Conservation (phyloP, 1,284 basidiomycete species). For the Cryptococcus sp. region DNA sequence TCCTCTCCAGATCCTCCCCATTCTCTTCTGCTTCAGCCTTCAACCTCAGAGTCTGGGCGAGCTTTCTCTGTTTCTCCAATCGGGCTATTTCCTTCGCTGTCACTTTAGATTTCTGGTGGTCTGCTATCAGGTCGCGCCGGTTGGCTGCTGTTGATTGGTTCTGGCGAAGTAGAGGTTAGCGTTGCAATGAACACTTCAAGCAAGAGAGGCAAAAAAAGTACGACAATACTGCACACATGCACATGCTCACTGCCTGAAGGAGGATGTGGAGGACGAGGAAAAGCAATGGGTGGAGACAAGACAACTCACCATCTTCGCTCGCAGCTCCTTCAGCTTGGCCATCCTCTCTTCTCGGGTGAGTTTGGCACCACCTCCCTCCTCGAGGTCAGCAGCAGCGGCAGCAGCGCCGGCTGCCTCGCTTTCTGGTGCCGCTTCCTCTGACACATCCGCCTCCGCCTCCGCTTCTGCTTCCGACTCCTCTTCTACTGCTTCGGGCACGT, state of each 20-base stretch:
- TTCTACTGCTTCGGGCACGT: constrained; percentile 2
- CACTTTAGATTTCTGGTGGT: constrained; percentile 72
- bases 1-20: constrained; percentile 70
- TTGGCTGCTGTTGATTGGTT: constrained; percentile 76
- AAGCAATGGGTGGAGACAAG: background rate
- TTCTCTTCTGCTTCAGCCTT: constrained; percentile 85
- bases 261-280: background rate
- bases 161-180: constrained; percentile 53
- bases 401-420: background rate
- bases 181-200: constrained; percentile 3
- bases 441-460: constrained; percentile 1
- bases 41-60: constrained; percentile 81
- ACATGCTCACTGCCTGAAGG: too few species aligned
- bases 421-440: background rate
- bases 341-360: constrained; percentile 3
- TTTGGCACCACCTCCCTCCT: constrained; percentile 7
- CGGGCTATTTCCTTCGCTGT: constrained; percentile 74
- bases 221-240: too few species aligned
- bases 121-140: constrained; percentile 76
- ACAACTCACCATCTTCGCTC: constrained; percentile 23
- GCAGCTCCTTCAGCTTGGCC: constrained; percentile 22
- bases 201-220: too few species aligned
- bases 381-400: constrained; percentile 1
- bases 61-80: constrained; percentile 79
- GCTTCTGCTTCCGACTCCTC: background rate